Evolutionary conservation across 257 asterid species (phyloP).

Genomic region (Plantago major): DNA sequence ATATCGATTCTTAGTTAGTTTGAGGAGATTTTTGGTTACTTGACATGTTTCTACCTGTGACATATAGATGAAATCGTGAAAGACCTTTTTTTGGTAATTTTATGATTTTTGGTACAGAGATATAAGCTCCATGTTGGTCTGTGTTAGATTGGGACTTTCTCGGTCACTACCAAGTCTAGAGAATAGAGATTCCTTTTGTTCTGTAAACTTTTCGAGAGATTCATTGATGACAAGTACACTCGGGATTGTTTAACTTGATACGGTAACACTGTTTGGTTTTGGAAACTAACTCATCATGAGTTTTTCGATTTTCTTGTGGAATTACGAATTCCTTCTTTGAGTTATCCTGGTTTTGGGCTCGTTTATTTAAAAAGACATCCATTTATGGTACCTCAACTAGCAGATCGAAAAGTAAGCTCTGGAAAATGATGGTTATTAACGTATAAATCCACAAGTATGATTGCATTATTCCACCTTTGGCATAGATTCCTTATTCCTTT

Average conservation of each 20-base stretch:
- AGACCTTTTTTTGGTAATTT: neutral
- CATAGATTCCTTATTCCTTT: no score
- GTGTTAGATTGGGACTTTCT: neutral
- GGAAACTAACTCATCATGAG: neutral
- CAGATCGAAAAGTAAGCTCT: neutral
- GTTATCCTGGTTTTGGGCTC: no score
- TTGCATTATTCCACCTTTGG: no score
- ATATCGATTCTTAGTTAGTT: neutral
- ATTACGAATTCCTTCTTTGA: neutral
- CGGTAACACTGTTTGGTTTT: neutral
- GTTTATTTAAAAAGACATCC: no score
- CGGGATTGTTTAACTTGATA: neutral
- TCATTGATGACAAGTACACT: no score
- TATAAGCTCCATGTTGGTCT: neutral
- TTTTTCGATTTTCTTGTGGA: neutral
- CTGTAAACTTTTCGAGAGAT: neutral
- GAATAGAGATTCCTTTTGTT: neutral
- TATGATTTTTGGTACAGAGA: neutral
- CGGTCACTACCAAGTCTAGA: neutral
- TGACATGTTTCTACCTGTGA: neutral
- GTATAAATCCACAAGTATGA: constrained; percentile 2
- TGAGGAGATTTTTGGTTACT: neutral
- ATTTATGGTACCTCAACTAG: no score
- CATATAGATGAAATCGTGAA: neutral
- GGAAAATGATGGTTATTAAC: neutral